Evolutionary conservation across 768 basidiomycete species (phyloP), one percentile per base, ranked within the genome.

Genomic region (Lentinus tigrinus): DNA sequence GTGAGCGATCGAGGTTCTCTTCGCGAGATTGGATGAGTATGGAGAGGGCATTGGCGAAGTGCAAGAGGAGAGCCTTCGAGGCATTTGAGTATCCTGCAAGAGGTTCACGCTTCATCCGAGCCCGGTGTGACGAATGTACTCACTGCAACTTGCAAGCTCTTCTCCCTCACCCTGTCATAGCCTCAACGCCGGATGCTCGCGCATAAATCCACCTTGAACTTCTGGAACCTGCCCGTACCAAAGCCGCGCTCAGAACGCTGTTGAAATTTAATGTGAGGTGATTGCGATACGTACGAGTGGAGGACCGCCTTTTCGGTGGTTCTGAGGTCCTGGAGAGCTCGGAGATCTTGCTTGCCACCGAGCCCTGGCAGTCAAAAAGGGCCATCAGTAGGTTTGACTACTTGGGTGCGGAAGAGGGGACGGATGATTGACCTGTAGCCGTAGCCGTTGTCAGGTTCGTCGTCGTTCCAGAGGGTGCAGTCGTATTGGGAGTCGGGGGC

Each of bases 281-380:
- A 19, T 16, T 23, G 48, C n/a, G 21, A 0, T 10, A 78, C 86
- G 65, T 65, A 93, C 91, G 89, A 82, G 47, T 78, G 74, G 28
- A 95, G 77, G 8, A 95, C 86, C 7, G 81, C 75, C 75, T 98
- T 98, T 74, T 97, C 94, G 1, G 90, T 83, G 2, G 85, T 88
- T 55, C 97, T 98, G 61, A 96, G 79, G 67, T 95, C 93, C 69
- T 97, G 94, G 8, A 97, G 75, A 0, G 87, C 84, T 27, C 88
- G 76, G 3, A 95, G 73, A 69, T 95, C 94, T 65, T 86, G 85
- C 70, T 93, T 94, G 1, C 82, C 82, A 14, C 77, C 75, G 10
- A 91, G 73, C 50, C 60, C 60, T 61, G 60, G 47, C 55, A 44
- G 55, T 61, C 27, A 61, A 52, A 50, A 43, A 61, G 47, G 60